Evolutionary conservation across 1,284 basidiomycete species (phyloP).

Genomic region (Polyporus tsugae): DNA sequence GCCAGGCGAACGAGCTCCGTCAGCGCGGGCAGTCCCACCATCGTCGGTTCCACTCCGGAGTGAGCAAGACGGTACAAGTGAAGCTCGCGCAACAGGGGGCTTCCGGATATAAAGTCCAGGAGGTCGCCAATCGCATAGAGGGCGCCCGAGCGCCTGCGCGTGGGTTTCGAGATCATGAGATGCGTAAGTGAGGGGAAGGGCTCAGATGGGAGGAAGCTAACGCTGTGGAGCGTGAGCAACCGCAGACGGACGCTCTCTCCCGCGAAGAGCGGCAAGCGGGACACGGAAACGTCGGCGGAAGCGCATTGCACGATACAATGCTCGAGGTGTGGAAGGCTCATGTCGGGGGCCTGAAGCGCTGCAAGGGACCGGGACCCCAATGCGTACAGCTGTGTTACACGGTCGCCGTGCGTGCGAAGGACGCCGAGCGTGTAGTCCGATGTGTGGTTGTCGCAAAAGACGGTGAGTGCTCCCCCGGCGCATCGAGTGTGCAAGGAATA

Average conservation of each 20-base stretch:
- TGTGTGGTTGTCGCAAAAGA: constrained; percentile 1
- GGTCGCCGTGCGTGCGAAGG: neutral
- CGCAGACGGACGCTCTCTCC: constrained; percentile 5
- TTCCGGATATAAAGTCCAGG: neutral
- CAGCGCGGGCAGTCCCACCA: neutral
- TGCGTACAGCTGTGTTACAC: neutral
- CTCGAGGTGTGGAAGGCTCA: neutral
- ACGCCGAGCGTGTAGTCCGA: neutral
- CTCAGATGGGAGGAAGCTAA: neutral
- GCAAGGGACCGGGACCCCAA: constrained; percentile 1
- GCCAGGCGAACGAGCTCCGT: neutral
- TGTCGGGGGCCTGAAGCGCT: constrained; percentile 1
- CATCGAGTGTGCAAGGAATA: neutral
- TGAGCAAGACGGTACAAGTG: constrained; percentile 3
- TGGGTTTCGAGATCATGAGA: constrained; percentile 9
- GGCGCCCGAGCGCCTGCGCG: neutral
- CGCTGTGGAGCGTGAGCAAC: neutral
- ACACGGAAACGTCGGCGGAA: neutral
- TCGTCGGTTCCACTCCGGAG: neutral
- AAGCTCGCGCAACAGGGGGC: constrained; percentile 3
- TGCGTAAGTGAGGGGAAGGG: neutral
- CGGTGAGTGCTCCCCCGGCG: neutral
- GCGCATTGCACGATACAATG: neutral
- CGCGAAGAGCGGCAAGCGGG: neutral
- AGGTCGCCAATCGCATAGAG: neutral